phyloP scores from a whole-genome alignment of 148 eudicot genomes.

The Hydrangea macrophylla region DNA sequence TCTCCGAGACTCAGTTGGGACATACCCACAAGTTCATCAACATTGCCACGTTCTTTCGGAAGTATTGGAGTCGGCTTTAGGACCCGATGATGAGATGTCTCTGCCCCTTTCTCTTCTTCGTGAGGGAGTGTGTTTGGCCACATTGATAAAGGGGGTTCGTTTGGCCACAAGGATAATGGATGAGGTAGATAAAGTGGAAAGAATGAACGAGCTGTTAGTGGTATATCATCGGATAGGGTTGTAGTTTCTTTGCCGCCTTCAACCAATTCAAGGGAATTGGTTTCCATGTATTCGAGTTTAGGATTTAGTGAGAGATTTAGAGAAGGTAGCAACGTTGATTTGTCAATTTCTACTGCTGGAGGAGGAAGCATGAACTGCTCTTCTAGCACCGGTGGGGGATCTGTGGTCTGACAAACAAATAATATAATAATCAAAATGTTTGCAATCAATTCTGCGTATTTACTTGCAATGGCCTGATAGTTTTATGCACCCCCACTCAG shows the following conservation, averaged over 20 bases:
- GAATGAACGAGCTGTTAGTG: constrained; percentile 40
- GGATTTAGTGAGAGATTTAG: constrained; percentile 67
- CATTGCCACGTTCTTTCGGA: constrained; percentile 57
- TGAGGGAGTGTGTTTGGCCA: too few relatives aligned
- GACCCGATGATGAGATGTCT: constrained; percentile 49
- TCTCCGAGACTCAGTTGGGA: constrained; percentile 64
- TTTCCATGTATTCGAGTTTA: constrained; percentile 67
- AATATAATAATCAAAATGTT: background rate
- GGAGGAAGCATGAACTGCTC: constrained; percentile 50
- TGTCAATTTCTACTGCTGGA: constrained; percentile 32
- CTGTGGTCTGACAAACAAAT: constrained; percentile 46
- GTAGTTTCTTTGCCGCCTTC: constrained; percentile 33
- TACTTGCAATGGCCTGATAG: too few relatives aligned
- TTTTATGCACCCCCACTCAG: too few relatives aligned
- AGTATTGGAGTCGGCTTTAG: constrained; percentile 56
- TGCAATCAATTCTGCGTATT: too few relatives aligned
- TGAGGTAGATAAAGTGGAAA: constrained; percentile 48
- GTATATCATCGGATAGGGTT: constrained; percentile 20
- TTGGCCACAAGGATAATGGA: constrained; percentile 61
- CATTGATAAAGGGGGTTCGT: too few relatives aligned
- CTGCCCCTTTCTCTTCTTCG: constrained; percentile 33
- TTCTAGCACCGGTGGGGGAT: constrained; percentile 42
- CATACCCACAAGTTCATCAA: constrained; percentile 70
- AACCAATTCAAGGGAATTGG: constrained; percentile 28
- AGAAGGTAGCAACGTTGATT: constrained; percentile 41